Percentiles rank a stretch among this genome's conserved stretches.
Evolutionary conservation across 441 rosid genomes (phyloP).

Genomic region (Lagerstroemia fauriei): DNA sequence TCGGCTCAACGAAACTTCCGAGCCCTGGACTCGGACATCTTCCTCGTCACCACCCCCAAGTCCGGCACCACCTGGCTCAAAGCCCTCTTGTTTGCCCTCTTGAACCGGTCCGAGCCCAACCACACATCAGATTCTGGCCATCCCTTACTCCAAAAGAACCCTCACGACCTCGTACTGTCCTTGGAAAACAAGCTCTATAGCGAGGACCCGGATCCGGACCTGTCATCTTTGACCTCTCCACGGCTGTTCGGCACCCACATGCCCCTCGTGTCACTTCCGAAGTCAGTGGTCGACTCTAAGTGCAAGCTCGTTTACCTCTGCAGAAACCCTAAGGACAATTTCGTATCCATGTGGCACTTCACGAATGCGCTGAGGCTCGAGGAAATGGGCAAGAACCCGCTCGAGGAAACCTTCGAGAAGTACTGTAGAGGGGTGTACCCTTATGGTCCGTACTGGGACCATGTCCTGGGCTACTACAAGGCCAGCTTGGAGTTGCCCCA

Average conservation of each 20-base stretch:
- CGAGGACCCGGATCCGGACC: constrained; percentile 34
- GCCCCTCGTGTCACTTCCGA: constrained; percentile 40
- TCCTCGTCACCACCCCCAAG: constrained; percentile 13
- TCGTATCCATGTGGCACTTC: constrained; percentile 70
- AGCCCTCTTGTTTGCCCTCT: constrained; percentile 4
- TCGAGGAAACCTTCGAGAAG: constrained; percentile 44
- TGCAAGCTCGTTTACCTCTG: constrained; percentile 62
- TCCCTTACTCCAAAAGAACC: constrained; percentile 52
- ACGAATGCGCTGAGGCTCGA: constrained; percentile 44
- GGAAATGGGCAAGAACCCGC: constrained; percentile 34
- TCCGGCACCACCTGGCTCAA: constrained; percentile 18
- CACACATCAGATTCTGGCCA: constrained; percentile 24
- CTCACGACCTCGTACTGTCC: constrained; percentile 53
- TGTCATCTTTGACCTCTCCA: constrained; percentile 35
- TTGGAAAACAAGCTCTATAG: constrained; percentile 41
- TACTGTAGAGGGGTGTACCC: constrained; percentile 15
- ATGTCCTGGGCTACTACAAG: constrained; percentile 16
- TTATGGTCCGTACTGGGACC: constrained; percentile 13
- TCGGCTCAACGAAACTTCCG: not conserved
- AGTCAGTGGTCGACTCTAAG: constrained; percentile 37
- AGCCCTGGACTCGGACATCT: not conserved
- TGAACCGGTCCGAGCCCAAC: constrained; percentile 20
- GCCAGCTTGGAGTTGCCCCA: constrained; percentile 16
- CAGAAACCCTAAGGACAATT: constrained; percentile 69
- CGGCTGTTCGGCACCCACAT: constrained; percentile 59